Conservation (phyloP, 2,329 filamentous ascomycete genomes). For the Fusarium armeniacum region DNA sequence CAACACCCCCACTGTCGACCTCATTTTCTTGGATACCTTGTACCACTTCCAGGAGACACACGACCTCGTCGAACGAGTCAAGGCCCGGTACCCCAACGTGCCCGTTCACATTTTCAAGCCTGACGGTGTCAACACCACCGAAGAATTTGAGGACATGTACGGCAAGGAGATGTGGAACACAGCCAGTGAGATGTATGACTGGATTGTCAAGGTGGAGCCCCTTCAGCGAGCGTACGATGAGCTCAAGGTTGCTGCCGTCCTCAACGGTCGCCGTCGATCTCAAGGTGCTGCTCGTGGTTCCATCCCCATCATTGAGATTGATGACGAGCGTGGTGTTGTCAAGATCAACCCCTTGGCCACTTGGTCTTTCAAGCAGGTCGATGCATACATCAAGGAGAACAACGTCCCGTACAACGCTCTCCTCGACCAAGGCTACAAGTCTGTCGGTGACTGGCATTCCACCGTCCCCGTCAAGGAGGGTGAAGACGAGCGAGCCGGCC, state of each 20-base stretch:
- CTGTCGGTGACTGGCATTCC: constrained; percentile 97
- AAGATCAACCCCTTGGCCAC: constrained; percentile 98
- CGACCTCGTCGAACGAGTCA: constrained; percentile 79
- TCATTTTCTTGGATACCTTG: constrained; percentile 87
- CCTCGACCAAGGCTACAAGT: constrained; percentile 96
- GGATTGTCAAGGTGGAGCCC: constrained; percentile 96
- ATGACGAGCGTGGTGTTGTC: constrained; percentile 87
- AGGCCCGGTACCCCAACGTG: constrained; percentile 80
- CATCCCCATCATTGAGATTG: constrained; percentile 91
- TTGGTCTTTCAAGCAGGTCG: constrained; percentile 92
- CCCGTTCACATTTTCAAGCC: constrained; percentile 93
- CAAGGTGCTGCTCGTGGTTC: constrained; percentile 94
- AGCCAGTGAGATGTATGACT: constrained; percentile 93
- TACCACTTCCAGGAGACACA: constrained; percentile 87
- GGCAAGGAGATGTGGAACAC: constrained; percentile 87
- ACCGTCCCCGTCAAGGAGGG: constrained; percentile 90
- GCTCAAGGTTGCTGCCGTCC: constrained; percentile 87
- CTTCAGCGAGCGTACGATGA: constrained; percentile 91
- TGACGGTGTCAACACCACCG: constrained; percentile 76
- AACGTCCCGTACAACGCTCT: constrained; percentile 94
- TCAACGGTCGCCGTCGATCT: constrained; percentile 91
- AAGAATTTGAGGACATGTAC: constrained; percentile 85
- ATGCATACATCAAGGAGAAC: constrained; percentile 87
- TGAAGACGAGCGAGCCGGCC: constrained; percentile 94
- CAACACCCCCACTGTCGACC: constrained; percentile 70